These are phyloP conservation scores for Tricholoma furcatifolium DNA, from an alignment of 768 basidiomycete species.

Conservation along the genomic window DNA sequence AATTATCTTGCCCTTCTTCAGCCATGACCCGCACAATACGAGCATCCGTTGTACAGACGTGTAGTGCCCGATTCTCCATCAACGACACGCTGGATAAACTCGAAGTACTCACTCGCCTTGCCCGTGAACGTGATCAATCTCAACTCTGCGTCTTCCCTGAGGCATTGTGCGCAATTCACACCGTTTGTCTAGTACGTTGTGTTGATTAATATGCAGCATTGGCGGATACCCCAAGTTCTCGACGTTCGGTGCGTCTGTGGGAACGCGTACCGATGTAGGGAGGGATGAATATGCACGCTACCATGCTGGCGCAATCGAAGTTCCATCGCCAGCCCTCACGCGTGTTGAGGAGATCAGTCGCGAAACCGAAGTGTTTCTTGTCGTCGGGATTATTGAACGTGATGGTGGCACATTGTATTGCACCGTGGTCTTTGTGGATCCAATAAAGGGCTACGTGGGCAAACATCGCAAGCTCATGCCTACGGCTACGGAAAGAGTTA, in stretches of 20 bases:
- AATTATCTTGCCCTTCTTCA: too few species aligned
- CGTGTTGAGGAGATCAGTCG: conserved; percentile 48
- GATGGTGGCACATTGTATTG: conserved; percentile 63
- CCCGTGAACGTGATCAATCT: conserved; percentile 43
- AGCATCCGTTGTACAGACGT: conserved; percentile 54
- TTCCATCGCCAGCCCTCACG: conserved; percentile 50
- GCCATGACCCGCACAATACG: conserved; percentile 21
- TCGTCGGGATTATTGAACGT: conserved; percentile 60
- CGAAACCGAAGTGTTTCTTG: conserved; percentile 50
- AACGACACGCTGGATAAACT: conserved; percentile 48
- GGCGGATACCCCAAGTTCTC: conserved; percentile 64
- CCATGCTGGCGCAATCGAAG: conserved; percentile 50
- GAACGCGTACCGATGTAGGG: conserved; percentile 46
- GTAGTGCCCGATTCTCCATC: conserved; percentile 44
- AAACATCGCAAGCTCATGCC: conserved; percentile 68
- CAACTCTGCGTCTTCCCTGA: conserved; percentile 58
- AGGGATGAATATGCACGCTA: conserved; percentile 61
- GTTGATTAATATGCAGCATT: conserved; percentile 8
- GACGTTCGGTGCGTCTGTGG: conserved; percentile 49
- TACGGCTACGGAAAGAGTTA: conserved; percentile 55
- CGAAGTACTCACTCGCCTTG: conserved; percentile 41
- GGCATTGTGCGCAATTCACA: conserved; percentile 39
- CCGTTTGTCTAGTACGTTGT: background rate
- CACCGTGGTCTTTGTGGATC: conserved; percentile 56
- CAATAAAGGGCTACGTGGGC: conserved; percentile 48